Base-by-base conservation (phyloP, 495 filamentous ascomycete species). In the Lasiosphaeriaceae sp. region DNA sequence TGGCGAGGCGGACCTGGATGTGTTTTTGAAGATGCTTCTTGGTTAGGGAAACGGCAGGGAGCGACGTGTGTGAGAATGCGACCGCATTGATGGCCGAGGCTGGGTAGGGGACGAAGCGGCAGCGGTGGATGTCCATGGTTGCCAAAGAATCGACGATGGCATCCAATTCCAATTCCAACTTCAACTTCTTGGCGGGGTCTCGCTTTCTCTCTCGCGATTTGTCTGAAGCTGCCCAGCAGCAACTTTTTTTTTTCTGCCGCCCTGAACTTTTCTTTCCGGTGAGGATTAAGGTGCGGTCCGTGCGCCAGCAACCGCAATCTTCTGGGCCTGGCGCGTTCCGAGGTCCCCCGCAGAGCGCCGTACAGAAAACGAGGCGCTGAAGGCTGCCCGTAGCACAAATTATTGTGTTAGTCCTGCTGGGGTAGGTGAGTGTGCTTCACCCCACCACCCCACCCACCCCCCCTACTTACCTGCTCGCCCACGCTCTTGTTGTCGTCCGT, bases 91-190 rank as follows among this genome's bases (percentile, higher is more conserved):
- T 97, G 24, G 91, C 88, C 39, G 93, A 89, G 2, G 91, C 85
- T 52, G 90, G 92, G 68, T 92, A 97, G n/a, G 88, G 88, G 44
- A 99, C 88, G 76, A 97, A 99, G 63, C 94, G 90, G 64, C 92
- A 96, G 67, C 94, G 89, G 75, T 99, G 95, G 65, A 97, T 87
- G 75, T 97, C 94, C 90, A 99, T 96, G 58, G 57, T 41, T 16
- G 51, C 51, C 22, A 49, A 52, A 52, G 52, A 53, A 22, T 24
- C 34, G 45, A 26, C 24, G 45, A 31, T 17, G 51, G 52, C 39
- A 17, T 14, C 39, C 39, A 43, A 29, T 23, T 58, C 3, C 2
- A 39, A 49, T 19, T 34, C n/a, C n/a, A n/a, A n/a, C n/a, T n/a
- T n/a, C n/a, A n/a, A n/a, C n/a, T 26, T 23, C 39, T 35, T 2